Conservation (phyloP, 768 basidiomycete genomes). For the Hericium rajendrae region DNA sequence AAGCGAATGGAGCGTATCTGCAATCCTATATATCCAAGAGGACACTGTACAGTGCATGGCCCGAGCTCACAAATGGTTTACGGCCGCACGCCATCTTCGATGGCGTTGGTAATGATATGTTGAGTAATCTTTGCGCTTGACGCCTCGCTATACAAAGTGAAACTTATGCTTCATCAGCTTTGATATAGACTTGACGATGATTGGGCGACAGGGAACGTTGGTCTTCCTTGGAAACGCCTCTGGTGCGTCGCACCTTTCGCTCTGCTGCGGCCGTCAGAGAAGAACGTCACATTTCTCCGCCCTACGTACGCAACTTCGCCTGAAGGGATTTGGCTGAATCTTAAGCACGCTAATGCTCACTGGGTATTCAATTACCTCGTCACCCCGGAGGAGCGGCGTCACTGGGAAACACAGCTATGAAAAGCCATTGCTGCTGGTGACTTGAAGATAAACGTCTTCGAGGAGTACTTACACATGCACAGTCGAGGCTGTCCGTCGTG, state of each 20-base stretch:
- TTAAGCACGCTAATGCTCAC: background rate
- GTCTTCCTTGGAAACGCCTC: conserved; percentile 91
- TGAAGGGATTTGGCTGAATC: background rate
- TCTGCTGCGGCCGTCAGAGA: conserved; percentile 62
- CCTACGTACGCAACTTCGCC: conserved; percentile 47
- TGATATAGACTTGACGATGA: conserved; percentile 71
- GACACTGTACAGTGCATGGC: conserved; percentile 65
- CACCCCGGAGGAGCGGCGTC: conserved; percentile 61
- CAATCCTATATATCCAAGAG: conserved; percentile 40
- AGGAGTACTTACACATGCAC: conserved; percentile 71
- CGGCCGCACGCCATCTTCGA: conserved; percentile 87
- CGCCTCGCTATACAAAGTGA: background rate
- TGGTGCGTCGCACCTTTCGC: conserved; percentile 68
- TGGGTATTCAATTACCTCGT: conserved; percentile 66
- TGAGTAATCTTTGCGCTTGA: conserved; percentile 22
- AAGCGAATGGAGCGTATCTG: conserved; percentile 7
- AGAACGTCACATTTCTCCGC: conserved; percentile 71
- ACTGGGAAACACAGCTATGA: conserved; percentile 62
- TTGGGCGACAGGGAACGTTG: conserved; percentile 81
- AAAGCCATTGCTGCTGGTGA: conserved; percentile 44
- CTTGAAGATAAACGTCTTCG: conserved; percentile 58
- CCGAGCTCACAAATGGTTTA: conserved; percentile 66
- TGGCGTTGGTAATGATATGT: conserved; percentile 97
- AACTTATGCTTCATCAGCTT: conserved; percentile 34
- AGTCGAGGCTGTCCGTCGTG: conserved; percentile 59